Base-by-base conservation (phyloP, 2,329 filamentous ascomycete species). In the Colletotrichum musae region DNA sequence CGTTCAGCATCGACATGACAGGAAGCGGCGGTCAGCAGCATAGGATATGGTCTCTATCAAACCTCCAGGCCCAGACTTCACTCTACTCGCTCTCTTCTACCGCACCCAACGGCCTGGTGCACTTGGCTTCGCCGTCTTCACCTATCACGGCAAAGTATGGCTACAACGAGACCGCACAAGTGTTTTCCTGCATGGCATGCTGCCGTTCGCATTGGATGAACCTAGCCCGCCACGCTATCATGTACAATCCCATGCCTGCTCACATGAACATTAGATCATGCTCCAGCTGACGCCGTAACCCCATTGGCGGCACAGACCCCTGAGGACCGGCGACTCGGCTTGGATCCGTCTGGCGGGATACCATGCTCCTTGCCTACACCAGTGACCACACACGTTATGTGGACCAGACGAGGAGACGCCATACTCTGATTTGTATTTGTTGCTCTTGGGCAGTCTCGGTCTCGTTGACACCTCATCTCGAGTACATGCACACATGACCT, bases 171-270 rank as follows among this genome's bases (percentile, higher is more conserved):
- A 52, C 24, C 47, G 26, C 21, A n/a, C 47, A 36, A 36, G 16
- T n/a, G 39, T 10, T 15, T 16, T 53, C 24, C 18, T 65, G 63
- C 56, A 47, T 54, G 24, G 53, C 39, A 45, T 64, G 45, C 54
- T 58, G 28, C 45, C 18, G 52, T 64, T 58, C 59, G 45, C 64
- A 68, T 63, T 53, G 47, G 60, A 68, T 16, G 64, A 68, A 64
- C 59, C 59, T 58, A 58, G 59, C 52, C 52, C 41, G 64, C 52
- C 52, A 53, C 59, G 39, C 59, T 58, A 51, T 36, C 10, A 36
- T 36, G 32, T 36, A 36, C 32, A 36, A 36, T 45, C 59, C 41
- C 15, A 47, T 61, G 63, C 63, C 51, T 53, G 36, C 32, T 36
- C 32, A 36, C 32, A 36, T 36, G 32, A 36, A 13, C 24, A 45